Conservation (phyloP, 352 stramenopile genomes). For the Phytophthora citricola region DNA sequence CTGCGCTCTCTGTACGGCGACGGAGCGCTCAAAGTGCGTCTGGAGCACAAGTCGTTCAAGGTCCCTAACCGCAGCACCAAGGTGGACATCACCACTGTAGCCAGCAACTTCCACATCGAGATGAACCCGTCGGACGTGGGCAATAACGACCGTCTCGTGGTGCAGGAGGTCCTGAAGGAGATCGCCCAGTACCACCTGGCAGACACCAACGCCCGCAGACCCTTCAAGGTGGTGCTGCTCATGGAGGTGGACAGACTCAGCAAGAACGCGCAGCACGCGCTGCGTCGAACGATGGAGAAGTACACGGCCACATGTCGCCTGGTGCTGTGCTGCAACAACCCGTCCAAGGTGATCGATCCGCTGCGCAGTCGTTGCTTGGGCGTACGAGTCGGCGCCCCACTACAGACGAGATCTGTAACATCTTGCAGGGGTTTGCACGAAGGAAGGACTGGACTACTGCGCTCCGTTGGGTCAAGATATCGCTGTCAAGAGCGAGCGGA, state of each 20-base stretch:
- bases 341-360: slow-evolving; percentile 98
- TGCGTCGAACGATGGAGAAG: slow-evolving; percentile 98
- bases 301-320: slow-evolving; percentile 95
- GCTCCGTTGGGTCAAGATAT: slow-evolving; percentile 92
- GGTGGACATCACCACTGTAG: slow-evolving; percentile 98
- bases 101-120: slow-evolving; percentile 99
- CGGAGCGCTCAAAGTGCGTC: slow-evolving; percentile 91
- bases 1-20: slow-evolving; percentile 96
- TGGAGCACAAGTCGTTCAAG: slow-evolving; percentile 95
- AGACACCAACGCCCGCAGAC: slow-evolving; percentile 73
- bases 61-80: slow-evolving; percentile 84
- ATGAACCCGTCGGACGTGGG: slow-evolving; percentile 98
- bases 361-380: slow-evolving; percentile 95
- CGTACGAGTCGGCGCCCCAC: slow-evolving; percentile 93
- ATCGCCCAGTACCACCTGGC: slow-evolving; percentile 94
- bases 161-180: slow-evolving; percentile 99
- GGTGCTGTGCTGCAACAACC: slow-evolving; percentile 98
- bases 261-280: slow-evolving; percentile 96
- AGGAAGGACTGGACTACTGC: slow-evolving; percentile 93
- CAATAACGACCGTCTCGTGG: slow-evolving; percentile 96
- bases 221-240: slow-evolving; percentile 96
- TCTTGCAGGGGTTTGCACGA: slow-evolving; percentile 92
- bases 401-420: slow-evolving; percentile 88
- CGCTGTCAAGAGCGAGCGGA: slow-evolving; percentile 92
- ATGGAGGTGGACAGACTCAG: slow-evolving; percentile 98